These are phyloP conservation scores for Pseudogymnoascus sp. DNA, from an alignment of 2,329 filamentous ascomycete genomes.

Conservation along the genomic window DNA sequence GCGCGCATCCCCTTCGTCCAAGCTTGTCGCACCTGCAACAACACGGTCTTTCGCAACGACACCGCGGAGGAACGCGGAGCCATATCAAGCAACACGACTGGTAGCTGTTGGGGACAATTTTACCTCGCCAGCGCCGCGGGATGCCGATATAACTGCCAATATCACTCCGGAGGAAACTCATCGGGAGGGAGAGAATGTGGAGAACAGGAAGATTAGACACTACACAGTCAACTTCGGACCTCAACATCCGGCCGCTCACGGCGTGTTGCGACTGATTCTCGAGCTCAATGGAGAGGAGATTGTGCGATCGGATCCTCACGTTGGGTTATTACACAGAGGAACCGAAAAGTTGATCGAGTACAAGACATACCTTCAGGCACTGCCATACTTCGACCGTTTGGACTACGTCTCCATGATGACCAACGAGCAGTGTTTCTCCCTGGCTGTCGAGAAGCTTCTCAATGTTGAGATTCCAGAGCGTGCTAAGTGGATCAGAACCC, in stretches of 20 bases:
- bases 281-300: slow-evolving; percentile 98
- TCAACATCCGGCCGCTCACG: slow-evolving; percentile 97
- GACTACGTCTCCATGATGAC: slow-evolving; percentile 99
- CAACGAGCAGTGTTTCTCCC: slow-evolving; percentile 94
- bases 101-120: slow-evolving; percentile 60
- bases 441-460: slow-evolving; percentile 95
- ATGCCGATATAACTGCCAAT: slow-evolving; percentile 16
- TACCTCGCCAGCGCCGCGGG: slow-evolving; percentile 35
- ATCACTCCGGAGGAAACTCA: slow-evolving; percentile 33
- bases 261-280: slow-evolving; percentile 93
- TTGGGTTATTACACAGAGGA: slow-evolving; percentile 89
- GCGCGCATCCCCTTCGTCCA: slow-evolving; percentile 31
- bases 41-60: slow-evolving; percentile 62
- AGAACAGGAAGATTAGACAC: slow-evolving; percentile 84
- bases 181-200: slow-evolving; percentile 38
- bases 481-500: slow-evolving; percentile 91
- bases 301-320: slow-evolving; percentile 90
- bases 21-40: slow-evolving; percentile 31
- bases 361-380: slow-evolving; percentile 96
- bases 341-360: slow-evolving; percentile 99
- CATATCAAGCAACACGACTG: slow-evolving; percentile 43
- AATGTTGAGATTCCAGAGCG: slow-evolving; percentile 94
- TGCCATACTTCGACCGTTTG: slow-evolving; percentile 97
- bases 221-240: slow-evolving; percentile 99
- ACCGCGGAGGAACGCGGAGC: slow-evolving; percentile 56